Percentiles rank a stretch among this genome's conserved stretches.
Conservation (phyloP, 371 early-diverging fungal species). For the Mucor racemosus region DNA sequence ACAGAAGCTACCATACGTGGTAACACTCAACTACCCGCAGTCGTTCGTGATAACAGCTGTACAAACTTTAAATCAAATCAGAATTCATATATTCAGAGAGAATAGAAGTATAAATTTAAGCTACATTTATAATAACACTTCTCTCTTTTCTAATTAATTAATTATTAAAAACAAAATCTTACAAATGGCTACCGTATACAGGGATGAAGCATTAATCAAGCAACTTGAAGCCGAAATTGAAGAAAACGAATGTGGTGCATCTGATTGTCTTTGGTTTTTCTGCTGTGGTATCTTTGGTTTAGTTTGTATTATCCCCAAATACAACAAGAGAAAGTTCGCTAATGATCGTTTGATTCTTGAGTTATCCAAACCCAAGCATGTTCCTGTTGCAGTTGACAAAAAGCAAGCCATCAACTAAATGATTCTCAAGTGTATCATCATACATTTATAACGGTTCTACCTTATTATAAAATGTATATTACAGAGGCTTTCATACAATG, state of each 20-base stretch:
- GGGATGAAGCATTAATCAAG: constrained; percentile 21
- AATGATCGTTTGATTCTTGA: constrained; percentile 14
- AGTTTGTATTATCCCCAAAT: constrained; percentile 22
- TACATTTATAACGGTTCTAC: too few relatives aligned
- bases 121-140: not conserved
- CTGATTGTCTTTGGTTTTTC: constrained; percentile 66
- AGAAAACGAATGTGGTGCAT: constrained; percentile 25
- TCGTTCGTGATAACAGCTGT: too few relatives aligned
- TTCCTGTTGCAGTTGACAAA: constrained; percentile 5
- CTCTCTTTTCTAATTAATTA: not conserved
- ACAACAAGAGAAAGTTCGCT: constrained; percentile 18
- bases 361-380: constrained; percentile 13
- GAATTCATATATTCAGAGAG: too few relatives aligned
- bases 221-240: constrained; percentile 19
- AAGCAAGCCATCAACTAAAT: not conserved
- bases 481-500: too few relatives aligned
- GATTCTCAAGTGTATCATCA: not conserved
- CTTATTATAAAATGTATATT: too few relatives aligned
- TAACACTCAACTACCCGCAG: not conserved
- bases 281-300: constrained; percentile 62
- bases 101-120: too few relatives aligned
- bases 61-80: too few relatives aligned
- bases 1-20: not conserved
- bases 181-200: constrained; percentile 12
- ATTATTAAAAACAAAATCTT: constrained; percentile 1